Evolutionary conservation across 495 filamentous ascomycete genomes (phyloP).

Genomic region (Hypoxylon intermedium): DNA sequence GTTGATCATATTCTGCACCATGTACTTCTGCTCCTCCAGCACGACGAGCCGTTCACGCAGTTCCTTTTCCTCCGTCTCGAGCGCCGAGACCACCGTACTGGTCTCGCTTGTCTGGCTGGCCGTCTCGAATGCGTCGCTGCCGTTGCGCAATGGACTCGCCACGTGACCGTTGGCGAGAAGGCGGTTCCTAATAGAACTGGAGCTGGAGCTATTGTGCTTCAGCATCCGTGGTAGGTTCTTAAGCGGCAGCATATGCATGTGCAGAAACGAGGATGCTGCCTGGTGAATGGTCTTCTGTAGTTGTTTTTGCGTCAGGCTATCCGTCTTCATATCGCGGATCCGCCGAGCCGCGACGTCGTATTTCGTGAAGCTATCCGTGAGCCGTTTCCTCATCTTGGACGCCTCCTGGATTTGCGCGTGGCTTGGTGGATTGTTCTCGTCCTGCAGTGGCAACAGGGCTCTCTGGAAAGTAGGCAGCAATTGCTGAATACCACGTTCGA

Average conservation of each 20-base stretch:
- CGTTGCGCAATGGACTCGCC: conserved; percentile 52
- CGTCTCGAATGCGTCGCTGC: conserved; percentile 60
- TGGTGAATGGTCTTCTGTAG: conserved; percentile 87
- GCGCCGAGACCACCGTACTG: conserved; percentile 69
- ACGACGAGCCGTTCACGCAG: conserved; percentile 84
- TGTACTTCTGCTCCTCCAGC: conserved; percentile 91
- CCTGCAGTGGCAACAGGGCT: conserved; percentile 64
- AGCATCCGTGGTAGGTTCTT: conserved; percentile 85
- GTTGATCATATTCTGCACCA: conserved; percentile 87
- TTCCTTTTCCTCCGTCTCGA: conserved; percentile 88
- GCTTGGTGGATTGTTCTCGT: conserved; percentile 64
- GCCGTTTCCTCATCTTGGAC: conserved; percentile 84
- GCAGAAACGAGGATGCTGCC: conserved; percentile 82
- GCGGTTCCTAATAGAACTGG: conserved; percentile 45
- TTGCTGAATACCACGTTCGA: conserved; percentile 84
- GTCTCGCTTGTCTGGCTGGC: conserved; percentile 65
- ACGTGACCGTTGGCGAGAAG: conserved; percentile 45
- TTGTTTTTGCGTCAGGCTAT: conserved; percentile 73
- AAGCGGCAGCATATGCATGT: conserved; percentile 89
- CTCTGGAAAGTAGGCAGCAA: conserved; percentile 88
- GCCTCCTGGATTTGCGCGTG: conserved; percentile 82
- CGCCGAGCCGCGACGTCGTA: conserved; percentile 86
- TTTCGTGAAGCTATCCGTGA: conserved; percentile 89
- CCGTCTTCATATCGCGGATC: conserved; percentile 75
- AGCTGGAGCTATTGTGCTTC: conserved; percentile 67